phyloP scores from a whole-genome alignment of 2,329 filamentous ascomycete species.

The Colletotrichum lupini region DNA sequence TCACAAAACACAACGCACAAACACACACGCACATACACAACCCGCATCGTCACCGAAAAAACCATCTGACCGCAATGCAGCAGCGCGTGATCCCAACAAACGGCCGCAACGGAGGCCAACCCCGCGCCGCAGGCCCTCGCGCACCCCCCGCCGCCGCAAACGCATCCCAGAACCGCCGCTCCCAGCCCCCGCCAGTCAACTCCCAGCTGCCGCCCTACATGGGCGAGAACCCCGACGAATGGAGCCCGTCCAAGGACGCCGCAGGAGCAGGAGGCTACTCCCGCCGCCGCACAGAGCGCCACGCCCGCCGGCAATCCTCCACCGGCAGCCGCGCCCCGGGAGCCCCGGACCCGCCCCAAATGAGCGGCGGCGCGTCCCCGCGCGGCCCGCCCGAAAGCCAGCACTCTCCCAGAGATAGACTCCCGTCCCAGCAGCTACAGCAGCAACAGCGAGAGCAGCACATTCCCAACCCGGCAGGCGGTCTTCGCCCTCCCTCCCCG shows the following conservation, averaged over 20 bases:
- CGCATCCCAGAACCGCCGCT: conserved; percentile 31
- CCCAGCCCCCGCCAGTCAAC: conserved; percentile 22
- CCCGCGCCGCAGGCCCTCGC: conserved; percentile 28
- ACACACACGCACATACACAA: neutral
- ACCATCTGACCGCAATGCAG: conserved; percentile 27
- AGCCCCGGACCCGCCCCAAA: conserved; percentile 1
- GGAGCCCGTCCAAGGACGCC: conserved; percentile 13
- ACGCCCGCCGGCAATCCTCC: conserved; percentile 34
- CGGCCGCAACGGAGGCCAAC: conserved; percentile 6
- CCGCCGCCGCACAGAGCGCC: conserved; percentile 32
- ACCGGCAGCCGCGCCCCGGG: conserved; percentile 6
- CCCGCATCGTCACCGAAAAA: neutral
- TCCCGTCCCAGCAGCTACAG: neutral
- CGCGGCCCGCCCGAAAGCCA: neutral
- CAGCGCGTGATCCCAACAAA: conserved; percentile 24
- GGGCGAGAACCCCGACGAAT: conserved; percentile 22
- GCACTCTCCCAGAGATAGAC: neutral
- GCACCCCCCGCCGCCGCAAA: conserved; percentile 29
- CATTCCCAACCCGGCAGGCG: neutral
- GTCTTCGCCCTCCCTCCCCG: conserved; percentile 13
- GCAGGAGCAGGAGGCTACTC: conserved; percentile 21
- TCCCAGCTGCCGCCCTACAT: conserved; percentile 31
- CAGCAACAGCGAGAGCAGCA: conserved; percentile 1
- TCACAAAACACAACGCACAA: neutral
- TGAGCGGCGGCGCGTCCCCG: conserved; percentile 17